Evolutionary conservation across 1,284 basidiomycete species (phyloP), one percentile per base, ranked within the genome.

Genomic region (Apiotrichum domesticum): DNA sequence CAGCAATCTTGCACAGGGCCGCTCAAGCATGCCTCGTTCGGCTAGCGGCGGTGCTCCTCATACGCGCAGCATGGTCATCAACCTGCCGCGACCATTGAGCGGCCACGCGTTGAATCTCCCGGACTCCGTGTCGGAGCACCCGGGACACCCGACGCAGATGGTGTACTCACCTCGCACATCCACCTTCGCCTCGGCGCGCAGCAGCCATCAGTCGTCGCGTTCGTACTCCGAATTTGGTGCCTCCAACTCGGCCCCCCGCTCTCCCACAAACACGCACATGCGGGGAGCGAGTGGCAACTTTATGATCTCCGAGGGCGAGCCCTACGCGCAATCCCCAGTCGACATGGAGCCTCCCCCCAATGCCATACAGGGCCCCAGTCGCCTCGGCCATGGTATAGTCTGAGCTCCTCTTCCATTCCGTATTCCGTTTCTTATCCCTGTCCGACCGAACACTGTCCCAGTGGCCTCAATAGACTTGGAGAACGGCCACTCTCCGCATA

Each of bases 31-130:
- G 33, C 14, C 51, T 35, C 9, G 37, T 35, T 8, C 57, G 41
- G 3, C 33, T 14, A 33, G 46, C 51, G 7, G 58, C 40, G 59
- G 59, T 3, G 56, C 56, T 6, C 59, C 59, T 9, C 59, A 61
- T 48, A 42, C 37, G 15, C 53, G 57, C n/a, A 46, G 15, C n/a
- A 41, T 61, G 14, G 33, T 45, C n/a, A 50, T 61, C 33, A 56
- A 51, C 6, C 32, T 61, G 11, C 59, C 59, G 2, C 56, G 59
- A 10, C 56, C 59, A 6, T 48, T 61, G 21, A 58, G 54, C 50
- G 21, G 15, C 4, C 35, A 39, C 37, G 14, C 15, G 6, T 10
- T 35, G 47, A 29, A 39, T 32, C 6, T 6, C 14, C 9, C 35
- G 35, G 41, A 42, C 6, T 6, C 35, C n/a, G 46, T n/a, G 15